These are phyloP conservation scores for Ogataea allantospora DNA, from an alignment of 805 yeast species.

Conservation along the genomic window DNA sequence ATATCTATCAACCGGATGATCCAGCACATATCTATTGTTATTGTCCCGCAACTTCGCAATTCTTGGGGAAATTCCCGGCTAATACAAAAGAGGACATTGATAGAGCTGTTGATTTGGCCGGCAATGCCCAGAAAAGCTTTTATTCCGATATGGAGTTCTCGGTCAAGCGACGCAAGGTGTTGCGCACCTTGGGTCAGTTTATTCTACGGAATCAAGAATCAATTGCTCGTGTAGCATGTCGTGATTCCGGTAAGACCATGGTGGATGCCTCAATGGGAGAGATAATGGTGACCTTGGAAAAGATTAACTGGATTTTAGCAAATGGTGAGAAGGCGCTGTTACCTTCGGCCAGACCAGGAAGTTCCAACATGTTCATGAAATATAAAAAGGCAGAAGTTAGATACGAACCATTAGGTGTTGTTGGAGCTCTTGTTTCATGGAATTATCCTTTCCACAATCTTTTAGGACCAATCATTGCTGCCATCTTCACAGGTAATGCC, in stretches of 20 bases:
- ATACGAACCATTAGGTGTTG: conserved; percentile 89
- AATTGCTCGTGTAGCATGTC: conserved; percentile 87
- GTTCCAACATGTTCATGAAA: conserved; percentile 78
- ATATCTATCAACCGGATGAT: conserved; percentile 57
- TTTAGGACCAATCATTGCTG: conserved; percentile 88
- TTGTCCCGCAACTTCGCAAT: conserved; percentile 97
- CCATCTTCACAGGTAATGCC: conserved; percentile 88
- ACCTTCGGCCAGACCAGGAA: conserved; percentile 80
- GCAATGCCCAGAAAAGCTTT: conserved; percentile 54
- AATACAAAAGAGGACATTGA: conserved; percentile 73
- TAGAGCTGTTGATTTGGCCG: conserved; percentile 50
- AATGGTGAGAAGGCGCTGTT: conserved; percentile 75
- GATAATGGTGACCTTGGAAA: conserved; percentile 91
- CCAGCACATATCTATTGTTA: conserved; percentile 74
- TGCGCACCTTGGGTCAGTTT: conserved; percentile 68
- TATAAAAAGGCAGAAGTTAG: conserved; percentile 92
- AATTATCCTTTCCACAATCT: conserved; percentile 95
- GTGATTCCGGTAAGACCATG: conserved; percentile 96
- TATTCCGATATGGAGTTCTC: conserved; percentile 49
- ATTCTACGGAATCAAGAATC: conserved; percentile 80
- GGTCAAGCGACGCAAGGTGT: conserved; percentile 62
- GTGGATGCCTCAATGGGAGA: conserved; percentile 96
- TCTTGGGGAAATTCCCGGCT: conserved; percentile 67
- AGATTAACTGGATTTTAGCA: conserved; percentile 82
- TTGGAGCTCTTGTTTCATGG: conserved; percentile 93